Percentiles rank a stretch among this genome's conserved stretches.
phyloP scores from a whole-genome alignment of 176 grass and related monocot genomes.

The Olyra latifolia region DNA sequence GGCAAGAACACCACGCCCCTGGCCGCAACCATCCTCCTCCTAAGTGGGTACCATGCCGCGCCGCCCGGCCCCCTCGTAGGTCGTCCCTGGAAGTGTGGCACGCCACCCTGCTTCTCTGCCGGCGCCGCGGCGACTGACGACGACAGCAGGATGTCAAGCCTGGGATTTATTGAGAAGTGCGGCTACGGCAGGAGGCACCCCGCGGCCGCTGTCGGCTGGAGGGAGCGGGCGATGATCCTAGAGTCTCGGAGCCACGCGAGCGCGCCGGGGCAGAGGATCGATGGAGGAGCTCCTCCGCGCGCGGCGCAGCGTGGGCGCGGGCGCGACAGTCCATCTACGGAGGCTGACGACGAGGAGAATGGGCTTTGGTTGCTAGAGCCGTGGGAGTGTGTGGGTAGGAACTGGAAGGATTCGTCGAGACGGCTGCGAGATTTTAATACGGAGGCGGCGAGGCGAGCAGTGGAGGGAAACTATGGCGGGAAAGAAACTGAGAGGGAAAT shows the following conservation, averaged over 20 bases:
- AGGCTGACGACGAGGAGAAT: neutral
- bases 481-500: constrained; percentile 36
- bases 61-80: constrained; percentile 32
- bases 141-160: too few relatives aligned
- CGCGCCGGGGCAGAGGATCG: constrained; percentile 78
- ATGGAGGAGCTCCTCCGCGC: constrained; percentile 38
- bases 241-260: constrained; percentile 85
- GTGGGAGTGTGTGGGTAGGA: constrained; percentile 6
- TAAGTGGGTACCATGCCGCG: constrained; percentile 47
- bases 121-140: neutral
- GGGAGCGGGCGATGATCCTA: constrained; percentile 67
- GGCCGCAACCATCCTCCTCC: constrained; percentile 71
- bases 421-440: constrained; percentile 29
- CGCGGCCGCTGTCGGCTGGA: constrained; percentile 37
- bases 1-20: constrained; percentile 51
- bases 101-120: constrained; percentile 4
- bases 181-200: constrained; percentile 26
- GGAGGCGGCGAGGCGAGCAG: neutral
- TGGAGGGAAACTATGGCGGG: constrained; percentile 53
- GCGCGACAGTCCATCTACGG: constrained; percentile 47
- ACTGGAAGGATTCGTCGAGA: constrained; percentile 34
- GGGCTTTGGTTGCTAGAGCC: neutral
- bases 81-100: constrained; percentile 51
- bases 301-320: constrained; percentile 12
- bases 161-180: too few relatives aligned